These are phyloP conservation scores for Fusarium pininemorale DNA, from an alignment of 2,329 filamentous ascomycete genomes.

Conservation along the genomic window DNA sequence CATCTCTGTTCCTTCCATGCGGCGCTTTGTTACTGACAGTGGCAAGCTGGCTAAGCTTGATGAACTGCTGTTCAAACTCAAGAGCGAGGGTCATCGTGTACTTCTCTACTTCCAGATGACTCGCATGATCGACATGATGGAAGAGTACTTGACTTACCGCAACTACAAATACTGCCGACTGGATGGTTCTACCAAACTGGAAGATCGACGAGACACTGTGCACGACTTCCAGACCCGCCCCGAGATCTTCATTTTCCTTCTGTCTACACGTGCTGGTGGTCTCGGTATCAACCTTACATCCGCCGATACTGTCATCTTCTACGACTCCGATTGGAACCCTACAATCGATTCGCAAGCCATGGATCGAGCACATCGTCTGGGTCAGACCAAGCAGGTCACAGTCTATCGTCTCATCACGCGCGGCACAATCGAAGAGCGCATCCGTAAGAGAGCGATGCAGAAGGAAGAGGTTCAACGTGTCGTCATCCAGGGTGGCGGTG, in stretches of 20 bases:
- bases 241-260: constrained; percentile 95
- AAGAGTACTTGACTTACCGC: constrained; percentile 97
- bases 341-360: constrained; percentile 99
- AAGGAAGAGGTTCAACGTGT: constrained; percentile 99
- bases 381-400: constrained; percentile 94
- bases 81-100: constrained; percentile 91
- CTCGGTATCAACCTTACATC: constrained; percentile 97
- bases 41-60: constrained; percentile 95
- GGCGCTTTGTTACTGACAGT: constrained; percentile 95
- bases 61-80: constrained; percentile 85
- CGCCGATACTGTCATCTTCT: constrained; percentile 99
- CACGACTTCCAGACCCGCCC: constrained; percentile 94
- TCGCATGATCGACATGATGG: constrained; percentile 99
- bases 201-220: constrained; percentile 95
- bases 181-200: constrained; percentile 95
- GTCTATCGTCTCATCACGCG: constrained; percentile 98
- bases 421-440: constrained; percentile 96
- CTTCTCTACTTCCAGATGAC: constrained; percentile 99
- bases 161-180: constrained; percentile 99
- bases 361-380: constrained; percentile 97
- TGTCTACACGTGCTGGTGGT: constrained; percentile 96
- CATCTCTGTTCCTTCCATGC: constrained; percentile 95
- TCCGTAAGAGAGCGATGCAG: constrained; percentile 94
- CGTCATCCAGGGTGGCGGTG: constrained; percentile 91
- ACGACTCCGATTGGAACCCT: constrained; percentile 99